These are phyloP conservation scores for Boechera retrofracta DNA, from an alignment of 345 rosid species.

Conservation along the genomic window DNA sequence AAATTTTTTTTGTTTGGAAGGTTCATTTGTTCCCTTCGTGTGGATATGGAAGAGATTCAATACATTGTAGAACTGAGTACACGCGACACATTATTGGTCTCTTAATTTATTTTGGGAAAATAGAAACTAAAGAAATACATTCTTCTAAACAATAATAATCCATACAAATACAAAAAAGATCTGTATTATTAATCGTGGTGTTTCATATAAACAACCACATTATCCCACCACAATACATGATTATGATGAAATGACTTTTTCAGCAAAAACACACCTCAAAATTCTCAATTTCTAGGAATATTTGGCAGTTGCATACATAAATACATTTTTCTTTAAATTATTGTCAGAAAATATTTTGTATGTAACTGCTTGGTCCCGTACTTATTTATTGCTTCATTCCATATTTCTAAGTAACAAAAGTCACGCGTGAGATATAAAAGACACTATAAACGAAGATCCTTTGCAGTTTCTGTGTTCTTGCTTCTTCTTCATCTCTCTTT, in stretches of 20 bases:
- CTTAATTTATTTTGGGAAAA: neutral
- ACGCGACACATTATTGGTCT: conserved; percentile 4
- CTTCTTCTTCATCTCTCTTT: conserved; percentile 32
- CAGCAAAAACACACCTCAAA: conserved; percentile 37
- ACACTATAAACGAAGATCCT: conserved; percentile 38
- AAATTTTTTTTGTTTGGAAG: neutral
- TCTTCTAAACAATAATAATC: conserved; percentile 11
- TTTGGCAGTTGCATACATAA: conserved; percentile 5
- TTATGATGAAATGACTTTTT: conserved; percentile 22
- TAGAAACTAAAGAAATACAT: conserved; percentile 1
- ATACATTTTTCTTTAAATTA: conserved; percentile 10
- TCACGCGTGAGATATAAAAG: conserved; percentile 33
- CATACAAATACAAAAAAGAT: neutral
- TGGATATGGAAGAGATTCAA: conserved; percentile 1
- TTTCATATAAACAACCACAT: conserved; percentile 30
- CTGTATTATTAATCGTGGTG: conserved; percentile 27
- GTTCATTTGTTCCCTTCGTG: neutral
- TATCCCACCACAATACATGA: conserved; percentile 34
- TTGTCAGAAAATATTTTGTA: neutral
- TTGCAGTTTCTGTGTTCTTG: conserved; percentile 35
- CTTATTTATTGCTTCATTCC: conserved; percentile 8
- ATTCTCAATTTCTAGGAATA: conserved; percentile 19
- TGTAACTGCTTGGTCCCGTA: conserved; percentile 21
- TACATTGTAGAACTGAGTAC: neutral
- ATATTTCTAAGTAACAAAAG: conserved; percentile 26